Base-by-base conservation (phyloP, 352 stramenopile genomes). In the Phytophthora hibernalis region DNA sequence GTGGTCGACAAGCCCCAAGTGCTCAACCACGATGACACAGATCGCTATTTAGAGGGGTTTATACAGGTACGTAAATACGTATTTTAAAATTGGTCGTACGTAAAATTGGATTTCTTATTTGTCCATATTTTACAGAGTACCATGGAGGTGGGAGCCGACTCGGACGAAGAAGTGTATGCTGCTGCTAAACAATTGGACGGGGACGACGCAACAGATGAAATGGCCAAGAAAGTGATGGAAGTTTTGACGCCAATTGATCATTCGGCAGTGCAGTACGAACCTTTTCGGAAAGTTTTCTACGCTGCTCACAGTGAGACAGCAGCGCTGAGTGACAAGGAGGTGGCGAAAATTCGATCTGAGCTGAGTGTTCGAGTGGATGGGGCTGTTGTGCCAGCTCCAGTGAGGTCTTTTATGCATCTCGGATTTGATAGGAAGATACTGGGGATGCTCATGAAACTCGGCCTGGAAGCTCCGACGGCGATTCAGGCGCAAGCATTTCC, bases 401-500 rank as follows among this genome's bases (percentile, higher is more conserved):
- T 96, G 22, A 75, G 69, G 20, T 96, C 88, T 13, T 96, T 96
- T 51, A 79, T 91, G 69, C 81, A 95, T 31, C 68, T 87, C 4
- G 79, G 78, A 1, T 79, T 95, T 7, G 86, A 92, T 43, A 71
- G 74, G 2, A 89, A 89, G 58, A 81, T 93, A 66, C 69, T 96
- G 16, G 74, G 68, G 11, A 71, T 79, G 31, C 74, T 95, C 20
- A 88, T 90, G 78, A 89, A 91, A 62, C 73, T 90, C 1, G 77
- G 74, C 5, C 65, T 95, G 4, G 86, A 93, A 61, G 83, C 86
- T 12, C 88, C 88, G 12, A 96, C 88, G 13, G 75, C 86, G 18
- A 96, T 96, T 68, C 88, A 96, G 52, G 59, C 86, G 0, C 86
- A 96, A 68, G 74, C 90, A n/a, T 88, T 97, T 37, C 90, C 90